Evolutionary conservation across 768 basidiomycete species (phyloP).

Genomic region (Paxillus rubicundulus): DNA sequence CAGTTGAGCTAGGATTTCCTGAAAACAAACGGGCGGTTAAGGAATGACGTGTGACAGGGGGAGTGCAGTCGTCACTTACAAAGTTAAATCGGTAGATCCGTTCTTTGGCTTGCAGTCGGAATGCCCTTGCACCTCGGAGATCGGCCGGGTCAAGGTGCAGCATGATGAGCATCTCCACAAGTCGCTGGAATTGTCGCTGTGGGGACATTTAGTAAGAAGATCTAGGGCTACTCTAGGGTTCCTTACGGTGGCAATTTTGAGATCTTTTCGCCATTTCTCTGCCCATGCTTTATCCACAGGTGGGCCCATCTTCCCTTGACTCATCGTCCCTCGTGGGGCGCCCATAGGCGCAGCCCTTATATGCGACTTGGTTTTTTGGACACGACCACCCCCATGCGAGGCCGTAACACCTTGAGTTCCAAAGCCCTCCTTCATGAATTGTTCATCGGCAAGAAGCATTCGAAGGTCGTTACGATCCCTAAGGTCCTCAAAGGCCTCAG

Average conservation of each 20-base stretch:
- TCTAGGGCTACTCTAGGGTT: background rate
- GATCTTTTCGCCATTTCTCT: slow-evolving; percentile 74
- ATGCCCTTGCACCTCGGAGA: slow-evolving; percentile 53
- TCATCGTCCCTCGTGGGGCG: slow-evolving; percentile 16
- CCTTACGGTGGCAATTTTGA: slow-evolving; percentile 87
- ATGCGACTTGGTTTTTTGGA: slow-evolving; percentile 39
- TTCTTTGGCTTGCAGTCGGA: slow-evolving; percentile 91
- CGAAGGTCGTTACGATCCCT: slow-evolving; percentile 88
- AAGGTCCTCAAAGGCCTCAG: slow-evolving; percentile 96
- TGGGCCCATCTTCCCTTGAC: slow-evolving; percentile 68
- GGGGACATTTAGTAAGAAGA: slow-evolving; percentile 1
- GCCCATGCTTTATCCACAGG: slow-evolving; percentile 75
- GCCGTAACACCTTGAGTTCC: slow-evolving; percentile 34
- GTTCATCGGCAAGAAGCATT: slow-evolving; percentile 63
- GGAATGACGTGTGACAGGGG: background rate
- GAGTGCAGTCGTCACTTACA: slow-evolving; percentile 44
- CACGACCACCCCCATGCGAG: slow-evolving; percentile 49
- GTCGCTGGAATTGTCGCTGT: slow-evolving; percentile 90
- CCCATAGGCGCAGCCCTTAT: slow-evolving; percentile 30
- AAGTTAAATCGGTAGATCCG: slow-evolving; percentile 94
- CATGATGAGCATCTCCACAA: slow-evolving; percentile 89
- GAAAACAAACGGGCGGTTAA: slow-evolving; percentile 1
- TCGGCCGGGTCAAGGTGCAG: slow-evolving; percentile 65
- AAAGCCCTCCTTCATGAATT: slow-evolving; percentile 73
- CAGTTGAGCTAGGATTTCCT: slow-evolving; percentile 88